Conservation (phyloP, 2,329 filamentous ascomycete genomes). For the Fusarium transvaalense region DNA sequence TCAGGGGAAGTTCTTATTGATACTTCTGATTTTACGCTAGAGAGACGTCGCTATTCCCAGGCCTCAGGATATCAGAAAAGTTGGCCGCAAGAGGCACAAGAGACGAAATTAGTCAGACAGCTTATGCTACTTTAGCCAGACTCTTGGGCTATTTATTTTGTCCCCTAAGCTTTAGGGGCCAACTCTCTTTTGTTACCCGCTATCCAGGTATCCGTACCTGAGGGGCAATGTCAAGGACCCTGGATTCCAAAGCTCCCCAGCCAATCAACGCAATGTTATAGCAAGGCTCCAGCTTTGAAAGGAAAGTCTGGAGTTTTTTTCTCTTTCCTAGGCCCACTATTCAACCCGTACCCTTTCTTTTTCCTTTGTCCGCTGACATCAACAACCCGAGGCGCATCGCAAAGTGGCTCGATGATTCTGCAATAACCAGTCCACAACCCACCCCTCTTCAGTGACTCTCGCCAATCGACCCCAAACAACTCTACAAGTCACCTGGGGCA, state of each 20-base stretch:
- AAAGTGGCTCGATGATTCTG: conserved; percentile 49
- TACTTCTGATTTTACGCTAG: neutral
- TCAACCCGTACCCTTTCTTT: conserved; percentile 7
- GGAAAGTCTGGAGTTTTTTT: conserved; percentile 7
- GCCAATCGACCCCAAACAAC: conserved; percentile 32
- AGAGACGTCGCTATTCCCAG: neutral
- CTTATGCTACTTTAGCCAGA: no score
- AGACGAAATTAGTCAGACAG: no score
- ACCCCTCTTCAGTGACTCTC: conserved; percentile 28
- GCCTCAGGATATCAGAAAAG: no score
- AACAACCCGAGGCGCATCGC: conserved; percentile 12
- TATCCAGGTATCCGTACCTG: neutral
- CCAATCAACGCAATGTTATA: conserved; percentile 32
- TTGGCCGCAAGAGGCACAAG: no score
- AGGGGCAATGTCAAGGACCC: conserved; percentile 4
- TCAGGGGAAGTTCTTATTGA: neutral
- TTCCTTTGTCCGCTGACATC: conserved; percentile 41
- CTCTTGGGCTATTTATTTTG: no score
- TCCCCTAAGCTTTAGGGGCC: no score
- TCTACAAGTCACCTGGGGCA: conserved; percentile 15
- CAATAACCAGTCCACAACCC: conserved; percentile 50
- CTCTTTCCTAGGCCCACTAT: neutral
- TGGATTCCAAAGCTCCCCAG: neutral
- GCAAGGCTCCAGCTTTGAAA: conserved; percentile 27
- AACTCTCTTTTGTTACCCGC: no score